Evolutionary conservation across 2,329 filamentous ascomycete species (phyloP).

Genomic region (Neonectria magnoliae): DNA sequence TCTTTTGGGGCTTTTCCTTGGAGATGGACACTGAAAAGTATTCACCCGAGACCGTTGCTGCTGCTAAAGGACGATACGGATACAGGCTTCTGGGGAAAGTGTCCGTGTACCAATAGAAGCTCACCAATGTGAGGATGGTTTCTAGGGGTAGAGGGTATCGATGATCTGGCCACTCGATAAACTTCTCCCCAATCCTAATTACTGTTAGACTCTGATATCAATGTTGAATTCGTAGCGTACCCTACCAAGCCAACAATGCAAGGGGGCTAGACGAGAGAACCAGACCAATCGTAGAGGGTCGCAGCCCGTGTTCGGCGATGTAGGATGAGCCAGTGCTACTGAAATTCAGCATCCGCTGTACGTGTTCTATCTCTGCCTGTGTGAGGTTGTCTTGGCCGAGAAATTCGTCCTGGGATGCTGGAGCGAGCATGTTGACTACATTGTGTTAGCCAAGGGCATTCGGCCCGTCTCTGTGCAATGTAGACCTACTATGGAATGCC

Average conservation of each 20-base stretch:
- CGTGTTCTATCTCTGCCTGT: background rate
- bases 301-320: background rate
- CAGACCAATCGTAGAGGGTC: background rate
- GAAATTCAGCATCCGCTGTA: no score
- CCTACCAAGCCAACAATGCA: background rate
- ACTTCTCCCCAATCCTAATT: background rate
- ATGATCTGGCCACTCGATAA: background rate
- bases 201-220: background rate
- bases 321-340: no score
- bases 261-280: conserved; percentile 1
- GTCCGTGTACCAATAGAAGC: background rate
- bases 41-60: no score
- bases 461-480: background rate
- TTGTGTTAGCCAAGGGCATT: background rate
- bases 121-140: background rate
- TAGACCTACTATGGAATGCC: background rate
- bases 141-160: background rate
- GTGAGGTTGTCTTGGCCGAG: background rate
- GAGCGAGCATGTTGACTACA: background rate
- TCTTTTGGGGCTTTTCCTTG: background rate
- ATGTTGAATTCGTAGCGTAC: background rate
- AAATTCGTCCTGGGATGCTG: background rate
- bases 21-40: background rate
- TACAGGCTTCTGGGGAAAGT: background rate
- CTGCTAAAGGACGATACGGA: background rate